Evolutionary conservation across 2,329 filamentous ascomycete genomes (phyloP), one percentile per base, ranked within the genome.

Genomic region (Acarospora socialis): DNA sequence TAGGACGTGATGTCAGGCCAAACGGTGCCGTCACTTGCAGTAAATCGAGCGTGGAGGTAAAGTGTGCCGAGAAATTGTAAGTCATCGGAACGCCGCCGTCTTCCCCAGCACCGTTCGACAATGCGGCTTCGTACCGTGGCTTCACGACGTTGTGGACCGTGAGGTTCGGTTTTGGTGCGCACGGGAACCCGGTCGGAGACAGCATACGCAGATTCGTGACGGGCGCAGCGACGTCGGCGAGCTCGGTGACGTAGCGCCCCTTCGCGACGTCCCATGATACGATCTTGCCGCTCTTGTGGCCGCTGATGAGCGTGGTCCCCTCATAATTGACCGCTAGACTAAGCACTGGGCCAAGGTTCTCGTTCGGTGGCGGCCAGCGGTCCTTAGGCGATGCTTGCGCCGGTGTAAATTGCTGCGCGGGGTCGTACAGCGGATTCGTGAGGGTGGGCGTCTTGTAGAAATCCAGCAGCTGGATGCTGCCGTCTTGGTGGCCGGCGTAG

Each of bases 181-280:
- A 42, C 17, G 56, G 51, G 45, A 64, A 63, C 37, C 59, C 58
- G 52, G 55, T 63, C 0, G 81, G 73, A 7, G 73, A 67, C 17
- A 82, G 60, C 54, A 90, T 80, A n/a, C 65, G 51, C 15, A 95
- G 48, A 44, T 92, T 93, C 7, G 81, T 90, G 20, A 93, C 74
- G 12, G 83, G 74, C 3, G 82, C 79, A 33, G 83, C 83, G 35
- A 92, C 66, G 36, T 78, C 79, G 2, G 71, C 65, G 28, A 87
- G 48, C 32, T 77, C 73, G 3, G 73, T 69, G 1, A 70, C 67
- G 39, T 80, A 77, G 37, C 71, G 73, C 37, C 72, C 70, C 42
- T 76, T 74, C 21, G 73, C 73, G 16, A 87, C 66, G 50, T 82
- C 81, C 87, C 87, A 95, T 33, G 69, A 66, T 19, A 82, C 60